phyloP scores from a whole-genome alignment of 2,329 filamentous ascomycete genomes.

The Cladosporium oxysporum region DNA sequence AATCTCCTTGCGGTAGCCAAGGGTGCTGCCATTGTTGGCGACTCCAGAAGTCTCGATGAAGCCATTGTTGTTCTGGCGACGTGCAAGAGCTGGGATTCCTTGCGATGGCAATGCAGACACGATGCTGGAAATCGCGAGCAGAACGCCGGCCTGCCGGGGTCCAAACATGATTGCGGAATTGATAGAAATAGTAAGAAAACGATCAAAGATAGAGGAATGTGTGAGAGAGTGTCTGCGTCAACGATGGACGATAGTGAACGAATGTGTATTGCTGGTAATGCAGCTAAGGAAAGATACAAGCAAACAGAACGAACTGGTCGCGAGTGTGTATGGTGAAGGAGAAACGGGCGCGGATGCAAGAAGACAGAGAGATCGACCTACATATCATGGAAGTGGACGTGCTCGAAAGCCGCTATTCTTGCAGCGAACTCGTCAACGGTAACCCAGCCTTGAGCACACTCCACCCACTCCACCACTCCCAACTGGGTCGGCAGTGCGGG shows the following conservation, averaged over 20 bases:
- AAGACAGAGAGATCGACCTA: conserved; percentile 13
- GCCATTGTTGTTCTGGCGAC: conserved; percentile 7
- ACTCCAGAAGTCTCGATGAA: conserved; percentile 16
- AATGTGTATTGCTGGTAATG: conserved; percentile 13
- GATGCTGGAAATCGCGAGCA: conserved; percentile 15
- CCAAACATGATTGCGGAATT: conserved; percentile 2
- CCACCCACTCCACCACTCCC: conserved; percentile 9
- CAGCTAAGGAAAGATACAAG: conserved; percentile 13
- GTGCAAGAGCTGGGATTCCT: not conserved
- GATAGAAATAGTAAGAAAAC: not conserved
- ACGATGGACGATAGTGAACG: not conserved
- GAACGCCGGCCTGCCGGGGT: conserved; percentile 18
- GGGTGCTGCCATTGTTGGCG: not conserved
- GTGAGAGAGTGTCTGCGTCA: conserved; percentile 12
- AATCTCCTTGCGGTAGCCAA: conserved; percentile 22
- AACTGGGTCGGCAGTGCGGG: conserved; percentile 3
- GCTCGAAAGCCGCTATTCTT: conserved; percentile 3
- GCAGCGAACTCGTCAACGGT: conserved; percentile 17
- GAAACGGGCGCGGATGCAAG: conserved; percentile 1
- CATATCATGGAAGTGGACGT: conserved; percentile 15
- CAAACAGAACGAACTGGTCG: conserved; percentile 20
- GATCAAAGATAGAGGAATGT: not conserved
- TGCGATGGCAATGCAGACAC: conserved; percentile 7
- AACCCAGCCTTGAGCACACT: conserved; percentile 16
- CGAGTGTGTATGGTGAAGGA: conserved; percentile 14